Conservation (phyloP, 805 yeast genomes). For the Zygotorulaspora chibaensis region DNA sequence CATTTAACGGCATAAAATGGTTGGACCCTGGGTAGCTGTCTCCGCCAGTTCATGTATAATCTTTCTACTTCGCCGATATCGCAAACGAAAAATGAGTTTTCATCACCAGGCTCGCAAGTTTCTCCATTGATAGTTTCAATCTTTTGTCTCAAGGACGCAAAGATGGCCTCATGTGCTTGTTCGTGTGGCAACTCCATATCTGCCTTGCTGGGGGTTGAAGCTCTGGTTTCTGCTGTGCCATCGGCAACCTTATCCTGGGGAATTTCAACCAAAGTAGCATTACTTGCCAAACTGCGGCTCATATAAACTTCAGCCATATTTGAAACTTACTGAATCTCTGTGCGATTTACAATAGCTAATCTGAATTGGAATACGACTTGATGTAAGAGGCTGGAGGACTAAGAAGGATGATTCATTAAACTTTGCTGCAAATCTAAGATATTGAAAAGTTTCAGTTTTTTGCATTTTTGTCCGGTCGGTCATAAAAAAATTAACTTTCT, state of each 20-base stretch:
- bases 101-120: slow-evolving; percentile 67
- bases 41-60: slow-evolving; percentile 60
- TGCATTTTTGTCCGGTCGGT: not conserved
- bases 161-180: slow-evolving; percentile 35
- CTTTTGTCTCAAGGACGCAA: slow-evolving; percentile 39
- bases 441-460: not conserved
- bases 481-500: not conserved
- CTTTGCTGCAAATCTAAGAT: not conserved
- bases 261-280: not conserved
- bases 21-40: slow-evolving; percentile 62
- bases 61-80: slow-evolving; percentile 71
- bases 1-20: slow-evolving; percentile 97
- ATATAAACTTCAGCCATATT: slow-evolving; percentile 5
- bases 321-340: not conserved
- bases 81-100: slow-evolving; percentile 83
- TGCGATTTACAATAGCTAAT: not conserved
- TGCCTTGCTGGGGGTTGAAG: not conserved
- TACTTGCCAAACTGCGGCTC: not conserved
- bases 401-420: too few species aligned
- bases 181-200: slow-evolving; percentile 25
- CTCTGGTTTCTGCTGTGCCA: not conserved
- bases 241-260: not conserved
- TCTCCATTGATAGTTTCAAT: slow-evolving; percentile 48
- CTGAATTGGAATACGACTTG: not conserved
- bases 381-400: not conserved